Evolutionary conservation across 345 rosid genomes (phyloP).

Genomic region (Raphanus sativus): DNA sequence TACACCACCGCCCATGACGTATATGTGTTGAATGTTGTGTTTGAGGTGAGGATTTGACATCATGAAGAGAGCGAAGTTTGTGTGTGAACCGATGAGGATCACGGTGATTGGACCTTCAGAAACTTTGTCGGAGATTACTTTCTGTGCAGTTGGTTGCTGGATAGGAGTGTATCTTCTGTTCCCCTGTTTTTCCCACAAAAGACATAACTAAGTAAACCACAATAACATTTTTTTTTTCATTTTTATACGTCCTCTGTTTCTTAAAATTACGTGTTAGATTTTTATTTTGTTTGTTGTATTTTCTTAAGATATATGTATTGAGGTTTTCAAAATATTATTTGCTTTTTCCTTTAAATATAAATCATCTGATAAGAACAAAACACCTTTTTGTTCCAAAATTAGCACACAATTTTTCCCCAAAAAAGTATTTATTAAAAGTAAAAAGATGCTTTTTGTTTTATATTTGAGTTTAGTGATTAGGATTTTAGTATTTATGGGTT

Average conservation of each 20-base stretch:
- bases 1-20: conserved; percentile 89
- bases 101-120: conserved; percentile 71
- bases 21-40: conserved; percentile 73
- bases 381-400: too few species aligned
- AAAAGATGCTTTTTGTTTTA: too few species aligned
- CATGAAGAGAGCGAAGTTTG: conserved; percentile 72
- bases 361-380: too few species aligned
- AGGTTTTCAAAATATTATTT: not conserved
- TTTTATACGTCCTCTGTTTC: not conserved
- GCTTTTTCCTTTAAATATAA: too few species aligned
- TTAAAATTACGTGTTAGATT: not conserved
- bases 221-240: not conserved
- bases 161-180: conserved; percentile 74
- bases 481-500: too few species aligned
- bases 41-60: conserved; percentile 74
- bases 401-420: too few species aligned
- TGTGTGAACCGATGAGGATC: conserved; percentile 64
- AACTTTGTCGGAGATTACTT: conserved; percentile 65
- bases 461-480: too few species aligned
- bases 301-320: not conserved
- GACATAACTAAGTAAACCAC: not conserved
- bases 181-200: conserved; percentile 51
- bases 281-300: not conserved
- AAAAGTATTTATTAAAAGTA: too few species aligned
- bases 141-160: conserved; percentile 71